Evolutionary conservation across 2,329 filamentous ascomycete species (phyloP).

Genomic region (Trichoderma simmonsii): DNA sequence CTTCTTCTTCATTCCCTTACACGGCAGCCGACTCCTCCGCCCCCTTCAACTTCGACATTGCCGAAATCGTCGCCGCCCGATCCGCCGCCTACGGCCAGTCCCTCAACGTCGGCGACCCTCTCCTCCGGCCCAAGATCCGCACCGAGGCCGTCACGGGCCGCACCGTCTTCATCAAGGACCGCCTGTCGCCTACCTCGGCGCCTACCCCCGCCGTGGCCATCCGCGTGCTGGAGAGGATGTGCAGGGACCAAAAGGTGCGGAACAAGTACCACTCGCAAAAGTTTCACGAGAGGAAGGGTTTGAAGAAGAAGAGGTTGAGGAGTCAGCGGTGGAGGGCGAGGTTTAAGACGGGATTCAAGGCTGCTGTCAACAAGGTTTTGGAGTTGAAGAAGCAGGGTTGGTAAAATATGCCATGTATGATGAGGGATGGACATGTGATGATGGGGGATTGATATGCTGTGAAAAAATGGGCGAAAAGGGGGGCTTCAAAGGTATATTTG

Average conservation of each 20-base stretch:
- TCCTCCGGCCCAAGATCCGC: constrained; percentile 30
- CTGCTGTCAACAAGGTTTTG: constrained; percentile 60
- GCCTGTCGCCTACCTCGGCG: constrained; percentile 28
- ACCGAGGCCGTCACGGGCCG: constrained; percentile 36
- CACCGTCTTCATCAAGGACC: constrained; percentile 38
- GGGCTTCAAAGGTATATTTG: not conserved
- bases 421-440: not conserved
- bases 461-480: not conserved
- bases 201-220: constrained; percentile 46
- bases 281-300: constrained; percentile 71
- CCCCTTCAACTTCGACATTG: constrained; percentile 33
- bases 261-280: constrained; percentile 56
- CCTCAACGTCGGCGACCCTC: constrained; percentile 26
- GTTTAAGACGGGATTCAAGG: constrained; percentile 68
- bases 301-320: constrained; percentile 73
- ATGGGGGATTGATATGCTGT: not conserved
- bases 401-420: constrained; percentile 42
- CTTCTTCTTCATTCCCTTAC: constrained; percentile 23
- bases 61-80: constrained; percentile 35
- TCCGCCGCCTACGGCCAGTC: constrained; percentile 24
- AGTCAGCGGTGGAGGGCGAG: constrained; percentile 65
- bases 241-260: constrained; percentile 54
- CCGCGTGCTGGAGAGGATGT: constrained; percentile 38
- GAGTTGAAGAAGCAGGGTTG: constrained; percentile 76
- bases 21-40: constrained; percentile 25